phyloP scores from a whole-genome alignment of 2,329 filamentous ascomycete species.

The Botrytis tulipae region DNA sequence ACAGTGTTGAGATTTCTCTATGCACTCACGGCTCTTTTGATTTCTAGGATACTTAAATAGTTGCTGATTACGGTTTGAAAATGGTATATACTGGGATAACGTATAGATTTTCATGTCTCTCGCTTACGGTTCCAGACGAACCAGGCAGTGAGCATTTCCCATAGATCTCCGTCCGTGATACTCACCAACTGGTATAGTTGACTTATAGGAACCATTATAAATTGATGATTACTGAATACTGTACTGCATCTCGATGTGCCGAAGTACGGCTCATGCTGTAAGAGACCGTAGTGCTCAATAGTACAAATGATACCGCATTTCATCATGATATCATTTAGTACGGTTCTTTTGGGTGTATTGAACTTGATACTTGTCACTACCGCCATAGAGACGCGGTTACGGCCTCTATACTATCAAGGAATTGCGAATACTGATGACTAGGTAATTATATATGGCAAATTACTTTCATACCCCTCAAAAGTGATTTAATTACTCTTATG shows the following conservation, averaged over 20 bases:
- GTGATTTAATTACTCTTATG: no score
- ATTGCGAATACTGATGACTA: not conserved
- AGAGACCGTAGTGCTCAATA: not conserved
- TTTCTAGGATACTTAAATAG: not conserved
- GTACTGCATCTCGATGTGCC: not conserved
- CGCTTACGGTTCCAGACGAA: not conserved
- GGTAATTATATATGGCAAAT: no score
- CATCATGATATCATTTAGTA: not conserved
- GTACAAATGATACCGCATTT: no score
- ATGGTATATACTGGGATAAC: fast-evolving
- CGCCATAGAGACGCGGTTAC: fast-evolving
- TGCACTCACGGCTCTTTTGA: not conserved
- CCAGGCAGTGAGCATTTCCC: not conserved
- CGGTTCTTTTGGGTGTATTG: not conserved
- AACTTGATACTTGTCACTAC: not conserved
- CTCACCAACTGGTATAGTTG: fast-evolving
- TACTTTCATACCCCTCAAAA: no score
- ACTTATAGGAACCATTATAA: no score
- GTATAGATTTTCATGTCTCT: not conserved
- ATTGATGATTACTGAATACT: no score
- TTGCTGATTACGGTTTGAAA: not conserved
- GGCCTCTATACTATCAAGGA: fast-evolving
- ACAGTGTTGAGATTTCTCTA: not conserved
- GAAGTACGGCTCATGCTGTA: not conserved
- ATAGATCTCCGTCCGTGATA: not conserved